A percentile compares a stretch with the other conserved stretches of the same genome.
Evolutionary conservation across 2,329 filamentous ascomycete species (phyloP).

Genomic region (Magnaporthales sp.): DNA sequence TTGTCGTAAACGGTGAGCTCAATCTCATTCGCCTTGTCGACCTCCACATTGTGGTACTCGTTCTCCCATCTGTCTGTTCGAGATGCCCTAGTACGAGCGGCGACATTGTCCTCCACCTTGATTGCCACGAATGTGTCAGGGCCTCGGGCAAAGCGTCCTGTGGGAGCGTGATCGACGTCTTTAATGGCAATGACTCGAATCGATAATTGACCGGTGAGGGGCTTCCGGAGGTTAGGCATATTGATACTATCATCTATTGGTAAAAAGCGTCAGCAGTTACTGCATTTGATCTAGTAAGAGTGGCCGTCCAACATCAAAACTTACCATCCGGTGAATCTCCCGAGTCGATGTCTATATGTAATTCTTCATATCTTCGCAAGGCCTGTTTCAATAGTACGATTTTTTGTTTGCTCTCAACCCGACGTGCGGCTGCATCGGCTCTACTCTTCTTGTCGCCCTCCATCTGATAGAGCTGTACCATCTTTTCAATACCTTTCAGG

Average conservation of each 20-base stretch:
- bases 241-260: constrained; percentile 86
- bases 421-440: constrained; percentile 79
- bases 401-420: constrained; percentile 95
- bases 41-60: constrained; percentile 84
- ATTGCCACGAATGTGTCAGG: constrained; percentile 94
- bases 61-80: constrained; percentile 86
- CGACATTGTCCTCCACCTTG: constrained; percentile 91
- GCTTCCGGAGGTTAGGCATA: constrained; percentile 88
- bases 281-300: background rate
- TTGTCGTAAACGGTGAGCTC: constrained; percentile 98
- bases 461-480: constrained; percentile 96
- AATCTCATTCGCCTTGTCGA: constrained; percentile 98
- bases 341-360: constrained; percentile 86
- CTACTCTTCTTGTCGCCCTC: constrained; percentile 95
- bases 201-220: constrained; percentile 82
- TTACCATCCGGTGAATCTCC: constrained; percentile 73
- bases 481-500: constrained; percentile 97
- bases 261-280: constrained; percentile 16
- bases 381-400: constrained; percentile 93
- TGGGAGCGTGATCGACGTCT: constrained; percentile 88
- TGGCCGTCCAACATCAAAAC: constrained; percentile 17
- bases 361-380: constrained; percentile 91
- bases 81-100: constrained; percentile 77
- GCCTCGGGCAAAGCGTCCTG: constrained; percentile 74
- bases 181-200: constrained; percentile 83